phyloP scores from a whole-genome alignment of 192 early-diverging fungal genomes.

The Gryganskiella cystojenkinii region DNA sequence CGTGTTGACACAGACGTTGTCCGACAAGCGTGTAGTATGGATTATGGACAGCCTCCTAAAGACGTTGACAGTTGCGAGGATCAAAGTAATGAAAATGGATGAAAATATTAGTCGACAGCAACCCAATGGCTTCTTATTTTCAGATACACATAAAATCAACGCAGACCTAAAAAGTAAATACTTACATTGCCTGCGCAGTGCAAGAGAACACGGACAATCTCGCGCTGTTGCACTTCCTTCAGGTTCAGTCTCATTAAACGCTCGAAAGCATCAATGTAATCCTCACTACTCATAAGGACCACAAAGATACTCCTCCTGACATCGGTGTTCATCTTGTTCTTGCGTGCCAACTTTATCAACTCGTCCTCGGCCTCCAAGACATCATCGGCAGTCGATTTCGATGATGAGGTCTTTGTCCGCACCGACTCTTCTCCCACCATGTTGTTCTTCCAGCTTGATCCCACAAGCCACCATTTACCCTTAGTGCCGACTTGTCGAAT shows the following conservation, averaged over 20 bases:
- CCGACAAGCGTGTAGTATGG: constrained; percentile 93
- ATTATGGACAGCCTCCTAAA: constrained; percentile 88
- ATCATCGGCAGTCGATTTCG: constrained; percentile 49
- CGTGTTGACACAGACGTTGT: constrained; percentile 78
- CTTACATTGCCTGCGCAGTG: constrained; percentile 88
- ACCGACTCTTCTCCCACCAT: constrained; percentile 61
- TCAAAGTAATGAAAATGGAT: neutral
- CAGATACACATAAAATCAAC: too few relatives aligned
- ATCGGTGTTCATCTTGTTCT: constrained; percentile 98
- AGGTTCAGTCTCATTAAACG: constrained; percentile 84
- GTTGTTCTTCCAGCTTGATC: constrained; percentile 91
- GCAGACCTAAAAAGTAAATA: constrained; percentile 3
- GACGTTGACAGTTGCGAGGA: neutral
- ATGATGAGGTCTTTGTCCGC: constrained; percentile 33
- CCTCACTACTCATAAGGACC: constrained; percentile 91
- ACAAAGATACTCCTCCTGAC: constrained; percentile 93
- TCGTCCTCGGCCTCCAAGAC: constrained; percentile 63
- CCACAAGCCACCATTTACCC: constrained; percentile 98
- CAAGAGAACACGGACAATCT: constrained; percentile 91
- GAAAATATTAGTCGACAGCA: neutral
- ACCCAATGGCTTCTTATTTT: too few relatives aligned
- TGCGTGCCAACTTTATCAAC: constrained; percentile 81
- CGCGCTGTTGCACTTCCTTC: constrained; percentile 93
- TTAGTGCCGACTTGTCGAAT: constrained; percentile 84
- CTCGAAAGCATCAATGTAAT: constrained; percentile 95